A percentile compares a stretch with the other conserved stretches of the same genome.
phyloP scores from a whole-genome alignment of 2,329 filamentous ascomycete species.

The Ophiocordyceps camponoti-leonardi region DNA sequence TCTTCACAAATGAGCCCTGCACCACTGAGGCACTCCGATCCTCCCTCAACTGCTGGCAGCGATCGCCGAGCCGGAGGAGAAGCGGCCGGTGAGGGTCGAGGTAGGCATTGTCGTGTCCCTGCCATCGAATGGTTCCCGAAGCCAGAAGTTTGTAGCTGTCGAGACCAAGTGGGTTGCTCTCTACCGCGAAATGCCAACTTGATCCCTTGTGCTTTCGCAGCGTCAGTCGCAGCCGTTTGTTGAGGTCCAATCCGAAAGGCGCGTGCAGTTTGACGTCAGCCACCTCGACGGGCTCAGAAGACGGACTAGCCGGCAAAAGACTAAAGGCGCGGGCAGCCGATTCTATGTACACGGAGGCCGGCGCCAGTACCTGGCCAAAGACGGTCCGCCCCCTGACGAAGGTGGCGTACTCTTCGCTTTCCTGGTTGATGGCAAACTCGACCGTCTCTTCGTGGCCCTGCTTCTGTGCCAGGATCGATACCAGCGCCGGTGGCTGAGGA shows the following conservation, averaged over 20 bases:
- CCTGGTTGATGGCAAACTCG: conserved; percentile 1
- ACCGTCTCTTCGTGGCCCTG: background rate
- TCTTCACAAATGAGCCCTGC: background rate
- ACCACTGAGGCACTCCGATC: background rate
- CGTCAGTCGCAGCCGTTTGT: background rate
- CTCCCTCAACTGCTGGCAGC: background rate
- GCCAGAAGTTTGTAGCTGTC: background rate
- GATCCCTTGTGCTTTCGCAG: background rate
- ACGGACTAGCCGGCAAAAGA: background rate
- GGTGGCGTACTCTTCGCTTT: background rate
- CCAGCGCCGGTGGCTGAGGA: background rate
- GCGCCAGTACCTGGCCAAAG: background rate
- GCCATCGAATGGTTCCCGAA: background rate
- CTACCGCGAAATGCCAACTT: background rate
- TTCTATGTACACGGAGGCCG: conserved; percentile 1
- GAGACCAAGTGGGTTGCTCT: background rate
- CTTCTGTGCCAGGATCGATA: background rate
- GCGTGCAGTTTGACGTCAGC: background rate
- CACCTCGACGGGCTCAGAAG: background rate
- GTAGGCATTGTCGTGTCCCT: background rate
- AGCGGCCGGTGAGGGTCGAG: background rate
- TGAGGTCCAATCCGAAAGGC: background rate
- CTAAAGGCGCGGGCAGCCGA: background rate
- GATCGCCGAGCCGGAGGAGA: background rate
- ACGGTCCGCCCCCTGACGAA: background rate